These are phyloP conservation scores for Herpetomonas muscarum DNA, from an alignment of 208 protist genomes.

Conservation along the genomic window DNA sequence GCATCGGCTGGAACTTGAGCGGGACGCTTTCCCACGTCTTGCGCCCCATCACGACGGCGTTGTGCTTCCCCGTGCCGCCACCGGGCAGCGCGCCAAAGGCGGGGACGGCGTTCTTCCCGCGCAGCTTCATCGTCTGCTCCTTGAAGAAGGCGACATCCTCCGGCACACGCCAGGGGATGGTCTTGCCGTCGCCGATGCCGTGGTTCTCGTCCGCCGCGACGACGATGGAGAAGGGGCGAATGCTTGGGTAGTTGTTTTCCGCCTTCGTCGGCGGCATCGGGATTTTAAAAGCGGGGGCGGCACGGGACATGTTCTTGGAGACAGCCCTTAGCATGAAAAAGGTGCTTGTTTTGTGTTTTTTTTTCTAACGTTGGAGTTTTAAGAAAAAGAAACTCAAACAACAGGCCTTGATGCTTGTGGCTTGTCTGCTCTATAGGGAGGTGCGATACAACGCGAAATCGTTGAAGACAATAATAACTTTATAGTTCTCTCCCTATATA, in stretches of 20 bases:
- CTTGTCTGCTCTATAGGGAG: neutral
- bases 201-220: constrained; percentile 64
- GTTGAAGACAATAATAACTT: no score
- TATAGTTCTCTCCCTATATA: no score
- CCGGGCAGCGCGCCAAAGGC: constrained; percentile 11
- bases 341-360: neutral
- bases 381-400: constrained; percentile 10
- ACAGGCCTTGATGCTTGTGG: no score
- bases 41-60: constrained; percentile 96
- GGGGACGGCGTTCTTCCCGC: constrained; percentile 45
- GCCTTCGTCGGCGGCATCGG: constrained; percentile 54
- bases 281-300: constrained; percentile 52
- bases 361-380: neutral
- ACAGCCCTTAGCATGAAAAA: neutral
- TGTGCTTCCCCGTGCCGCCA: constrained; percentile 66
- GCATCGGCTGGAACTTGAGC: constrained; percentile 80
- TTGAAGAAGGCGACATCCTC: constrained; percentile 89
- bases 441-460: no score
- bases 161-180: constrained; percentile 83
- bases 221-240: constrained; percentile 71
- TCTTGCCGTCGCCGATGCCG: constrained; percentile 79
- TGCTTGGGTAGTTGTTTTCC: constrained; percentile 32
- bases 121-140: constrained; percentile 71
- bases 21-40: constrained; percentile 97
- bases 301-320: neutral